Base-by-base conservation (phyloP, 495 filamentous ascomycete species). In the Penicillium fimorum region DNA sequence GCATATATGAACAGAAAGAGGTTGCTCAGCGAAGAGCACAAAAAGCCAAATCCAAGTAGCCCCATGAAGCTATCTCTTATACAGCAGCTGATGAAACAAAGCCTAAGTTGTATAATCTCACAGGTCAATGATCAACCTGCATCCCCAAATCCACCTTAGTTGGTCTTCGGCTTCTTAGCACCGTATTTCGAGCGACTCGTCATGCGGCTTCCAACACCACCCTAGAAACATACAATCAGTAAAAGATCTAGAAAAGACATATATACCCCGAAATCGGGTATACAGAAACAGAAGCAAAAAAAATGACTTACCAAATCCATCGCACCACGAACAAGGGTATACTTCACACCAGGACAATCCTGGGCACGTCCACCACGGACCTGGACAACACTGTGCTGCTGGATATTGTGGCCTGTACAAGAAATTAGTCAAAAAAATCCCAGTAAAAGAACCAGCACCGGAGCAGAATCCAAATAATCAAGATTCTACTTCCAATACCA, bases 271-370 rank as follows among this genome's bases (percentile, higher is more conserved):
- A 2, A 18, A 11, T 4, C 3, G 10, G 20, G 20, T n/a, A 29
- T 27, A 27, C 13, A 41, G 32, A 13, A 4, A 5, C 35, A 27
- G 17, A 32, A 27, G 4, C 42, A 49, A 53, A 55, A 55, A 41
- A 47, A 35, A 47, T 22, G 55, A 82, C 90, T 66, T 78, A 96
- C 93, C 84, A 98, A 76, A 84, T 99, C 94, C 78, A 96, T 79
- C 17, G 92, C 90, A 33, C 94, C 94, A 64, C 94, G 80, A 41
- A 99, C 89, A 63, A 96, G 76, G 69, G 92, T 87, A 70, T 99
- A 99, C 64, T 91, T 87, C 76, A 99, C 94, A 83, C 94, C 94
- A 52, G 94, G 94, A 78, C 93, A 97, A 87, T 99, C 94, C 83
- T 97, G 94, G 46, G 82, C 83, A 62, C 94, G 76, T 15, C 94